phyloP scores from a whole-genome alignment of 331 rosid species.

The Ulmus americana region DNA sequence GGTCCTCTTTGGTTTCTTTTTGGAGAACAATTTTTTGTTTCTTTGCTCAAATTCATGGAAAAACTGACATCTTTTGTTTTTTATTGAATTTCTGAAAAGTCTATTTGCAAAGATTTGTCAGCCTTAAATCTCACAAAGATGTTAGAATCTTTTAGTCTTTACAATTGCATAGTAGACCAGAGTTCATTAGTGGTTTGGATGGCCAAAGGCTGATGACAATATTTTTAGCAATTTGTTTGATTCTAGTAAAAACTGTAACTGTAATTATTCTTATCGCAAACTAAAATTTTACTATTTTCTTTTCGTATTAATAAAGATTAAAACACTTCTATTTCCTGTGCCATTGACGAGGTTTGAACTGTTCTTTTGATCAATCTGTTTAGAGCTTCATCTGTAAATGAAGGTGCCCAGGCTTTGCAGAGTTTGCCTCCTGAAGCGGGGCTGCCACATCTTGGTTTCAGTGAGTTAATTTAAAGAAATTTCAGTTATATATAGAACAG shows the following conservation, averaged over 20 bases:
- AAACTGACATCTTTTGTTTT: background rate
- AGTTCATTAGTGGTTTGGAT: background rate
- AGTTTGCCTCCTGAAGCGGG: constrained; percentile 62
- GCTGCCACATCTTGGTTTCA: constrained; percentile 43
- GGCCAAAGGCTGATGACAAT: background rate
- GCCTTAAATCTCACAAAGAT: background rate
- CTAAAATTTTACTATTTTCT: too few species aligned
- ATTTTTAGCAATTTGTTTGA: background rate
- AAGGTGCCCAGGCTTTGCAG: constrained; percentile 69
- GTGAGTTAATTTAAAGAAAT: constrained; percentile 43
- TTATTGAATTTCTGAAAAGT: background rate
- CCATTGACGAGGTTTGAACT: constrained; percentile 3
- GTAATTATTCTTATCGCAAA: background rate
- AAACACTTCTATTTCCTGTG: background rate
- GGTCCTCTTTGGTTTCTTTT: background rate
- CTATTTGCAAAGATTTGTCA: background rate
- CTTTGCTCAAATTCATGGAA: background rate
- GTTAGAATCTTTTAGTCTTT: too few species aligned
- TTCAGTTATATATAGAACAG: constrained; percentile 17
- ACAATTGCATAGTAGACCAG: background rate
- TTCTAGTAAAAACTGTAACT: background rate
- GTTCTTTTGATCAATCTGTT: constrained; percentile 23
- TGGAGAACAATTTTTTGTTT: background rate
- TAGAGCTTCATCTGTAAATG: constrained; percentile 82
- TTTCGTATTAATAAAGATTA: background rate